These are phyloP conservation scores for Cystobasidium onofrii DNA, from an alignment of 768 basidiomycete genomes.

Conservation along the genomic window DNA sequence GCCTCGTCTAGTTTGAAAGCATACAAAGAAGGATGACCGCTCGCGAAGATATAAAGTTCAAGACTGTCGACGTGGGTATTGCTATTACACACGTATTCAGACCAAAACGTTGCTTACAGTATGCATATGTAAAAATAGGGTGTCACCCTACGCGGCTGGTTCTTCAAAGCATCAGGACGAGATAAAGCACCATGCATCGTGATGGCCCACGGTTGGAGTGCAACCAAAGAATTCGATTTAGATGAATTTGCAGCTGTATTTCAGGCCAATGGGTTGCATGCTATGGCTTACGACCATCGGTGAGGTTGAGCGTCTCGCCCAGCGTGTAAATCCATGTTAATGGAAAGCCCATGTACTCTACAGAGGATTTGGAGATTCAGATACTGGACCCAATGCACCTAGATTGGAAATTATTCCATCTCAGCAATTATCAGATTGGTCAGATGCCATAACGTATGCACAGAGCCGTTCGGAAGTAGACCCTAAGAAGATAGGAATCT, in stretches of 20 bases:
- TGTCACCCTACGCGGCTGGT: not conserved
- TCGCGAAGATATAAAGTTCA: not conserved
- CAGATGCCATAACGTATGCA: not conserved
- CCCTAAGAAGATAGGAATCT: not conserved
- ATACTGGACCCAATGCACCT: not conserved
- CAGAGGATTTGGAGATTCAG: not conserved
- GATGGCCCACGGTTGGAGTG: not conserved
- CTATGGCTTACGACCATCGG: not conserved
- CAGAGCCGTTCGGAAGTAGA: not conserved
- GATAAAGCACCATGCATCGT: not conserved
- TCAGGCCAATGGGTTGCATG: not conserved
- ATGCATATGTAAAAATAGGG: not conserved
- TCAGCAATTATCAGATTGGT: not conserved
- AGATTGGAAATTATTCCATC: not conserved
- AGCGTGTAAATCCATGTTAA: no score
- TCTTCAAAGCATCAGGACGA: not conserved
- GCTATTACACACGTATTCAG: no score
- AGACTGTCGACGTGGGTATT: not conserved
- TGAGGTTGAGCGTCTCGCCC: no score
- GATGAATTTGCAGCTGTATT: not conserved
- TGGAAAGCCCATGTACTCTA: no score
- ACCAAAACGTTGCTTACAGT: no score
- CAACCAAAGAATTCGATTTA: not conserved
- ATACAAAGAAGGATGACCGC: not conserved
- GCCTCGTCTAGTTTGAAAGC: no score